These are phyloP conservation scores for Psidium friedrichsthalianum DNA, from an alignment of 345 rosid genomes.

Conservation along the genomic window DNA sequence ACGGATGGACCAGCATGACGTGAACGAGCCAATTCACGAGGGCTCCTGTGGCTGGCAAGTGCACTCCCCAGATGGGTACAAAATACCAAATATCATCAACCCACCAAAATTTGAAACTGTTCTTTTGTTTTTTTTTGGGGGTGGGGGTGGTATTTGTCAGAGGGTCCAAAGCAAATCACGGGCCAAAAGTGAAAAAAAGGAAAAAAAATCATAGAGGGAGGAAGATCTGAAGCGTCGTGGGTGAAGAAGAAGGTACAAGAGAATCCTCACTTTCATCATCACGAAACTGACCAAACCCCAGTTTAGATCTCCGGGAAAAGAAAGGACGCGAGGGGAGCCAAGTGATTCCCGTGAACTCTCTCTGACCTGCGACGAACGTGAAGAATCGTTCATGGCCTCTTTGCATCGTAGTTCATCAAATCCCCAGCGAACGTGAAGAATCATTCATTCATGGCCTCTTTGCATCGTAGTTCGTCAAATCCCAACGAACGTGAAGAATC, in stretches of 20 bases:
- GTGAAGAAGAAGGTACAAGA: neutral
- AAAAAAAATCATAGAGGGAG: neutral
- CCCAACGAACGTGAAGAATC: neutral
- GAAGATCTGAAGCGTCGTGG: neutral
- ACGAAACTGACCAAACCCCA: neutral
- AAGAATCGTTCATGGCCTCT: neutral
- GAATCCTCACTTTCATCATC: neutral
- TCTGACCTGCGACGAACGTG: neutral
- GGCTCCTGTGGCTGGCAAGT: neutral
- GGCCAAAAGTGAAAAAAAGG: neutral
- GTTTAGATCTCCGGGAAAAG: neutral
- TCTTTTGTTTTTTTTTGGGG: no score
- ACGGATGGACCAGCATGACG: neutral
- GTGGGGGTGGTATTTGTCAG: neutral
- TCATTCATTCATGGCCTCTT: neutral
- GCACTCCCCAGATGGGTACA: neutral
- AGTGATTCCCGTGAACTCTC: neutral
- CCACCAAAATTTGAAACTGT: neutral
- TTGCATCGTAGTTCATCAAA: neutral
- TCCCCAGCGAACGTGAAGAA: neutral
- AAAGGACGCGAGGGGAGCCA: neutral
- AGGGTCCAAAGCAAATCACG: neutral
- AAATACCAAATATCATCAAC: neutral
- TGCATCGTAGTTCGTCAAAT: no score
- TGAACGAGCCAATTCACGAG: neutral